Conservation (phyloP, 192 early-diverging fungal genomes). For the Rhizophagus sp. region DNA sequence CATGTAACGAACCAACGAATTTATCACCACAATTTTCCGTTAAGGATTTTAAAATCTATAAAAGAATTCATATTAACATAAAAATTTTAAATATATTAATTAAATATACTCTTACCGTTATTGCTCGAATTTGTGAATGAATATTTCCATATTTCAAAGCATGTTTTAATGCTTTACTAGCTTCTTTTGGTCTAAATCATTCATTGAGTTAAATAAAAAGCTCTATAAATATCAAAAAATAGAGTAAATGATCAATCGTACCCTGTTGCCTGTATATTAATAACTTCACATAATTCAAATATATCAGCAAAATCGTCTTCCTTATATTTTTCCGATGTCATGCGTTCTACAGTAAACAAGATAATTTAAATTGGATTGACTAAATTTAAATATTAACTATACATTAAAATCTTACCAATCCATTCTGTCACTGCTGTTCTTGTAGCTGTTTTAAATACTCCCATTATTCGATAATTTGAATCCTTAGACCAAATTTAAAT, state of each 20-base stretch:
- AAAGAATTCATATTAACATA: neutral
- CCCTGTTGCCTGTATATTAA: constrained; percentile 14
- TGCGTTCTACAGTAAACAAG: neutral
- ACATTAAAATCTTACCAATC: constrained; percentile 16
- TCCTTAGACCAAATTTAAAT: no score
- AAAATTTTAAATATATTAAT: neutral
- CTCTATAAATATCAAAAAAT: neutral
- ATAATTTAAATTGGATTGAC: neutral
- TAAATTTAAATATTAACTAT: neutral
- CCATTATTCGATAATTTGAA: neutral
- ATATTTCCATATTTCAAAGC: constrained; percentile 22
- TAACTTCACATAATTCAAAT: constrained; percentile 23
- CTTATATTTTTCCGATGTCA: constrained; percentile 9
- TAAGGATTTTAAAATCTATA: constrained; percentile 20
- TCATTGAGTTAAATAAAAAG: neutral
- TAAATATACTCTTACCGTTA: neutral
- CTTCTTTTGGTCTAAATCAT: constrained; percentile 21
- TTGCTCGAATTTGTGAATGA: constrained; percentile 16
- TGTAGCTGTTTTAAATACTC: constrained; percentile 8
- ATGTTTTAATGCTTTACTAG: constrained; percentile 5
- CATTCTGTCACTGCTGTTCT: constrained; percentile 23
- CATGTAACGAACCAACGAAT: neutral
- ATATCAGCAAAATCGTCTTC: constrained; percentile 18
- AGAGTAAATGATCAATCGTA: neutral
- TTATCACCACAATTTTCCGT: constrained; percentile 19